phyloP scores from a whole-genome alignment of 1,139 yeast species.

The Yamadazyma siamensis region DNA sequence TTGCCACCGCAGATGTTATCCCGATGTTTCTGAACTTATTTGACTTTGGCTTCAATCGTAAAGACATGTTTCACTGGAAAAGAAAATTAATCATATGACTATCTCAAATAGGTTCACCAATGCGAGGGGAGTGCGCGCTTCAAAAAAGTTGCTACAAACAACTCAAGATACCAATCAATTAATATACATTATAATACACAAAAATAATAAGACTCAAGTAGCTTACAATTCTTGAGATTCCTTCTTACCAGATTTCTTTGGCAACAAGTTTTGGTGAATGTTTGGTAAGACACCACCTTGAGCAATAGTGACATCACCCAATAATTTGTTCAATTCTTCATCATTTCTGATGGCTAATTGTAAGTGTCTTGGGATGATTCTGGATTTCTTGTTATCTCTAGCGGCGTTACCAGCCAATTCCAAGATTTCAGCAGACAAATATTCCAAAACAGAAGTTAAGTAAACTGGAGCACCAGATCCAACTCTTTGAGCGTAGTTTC shows the following conservation, averaged over 20 bases:
- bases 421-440: constrained; percentile 53
- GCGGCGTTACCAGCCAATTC: constrained; percentile 59
- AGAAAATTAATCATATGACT: constrained; percentile 3
- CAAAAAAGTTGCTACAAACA: no score
- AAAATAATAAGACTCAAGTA: constrained; percentile 2
- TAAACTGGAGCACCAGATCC: constrained; percentile 57
- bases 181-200: constrained; percentile 21
- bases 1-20: constrained; percentile 14
- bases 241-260: constrained; percentile 86
- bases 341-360: constrained; percentile 55
- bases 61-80: constrained; percentile 5
- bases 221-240: constrained; percentile 82
- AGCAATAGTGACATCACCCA: constrained; percentile 93
- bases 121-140: constrained; percentile 1
- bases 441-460: constrained; percentile 51
- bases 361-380: constrained; percentile 54
- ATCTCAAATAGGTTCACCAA: constrained; percentile 1
- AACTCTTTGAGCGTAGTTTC: constrained; percentile 55
- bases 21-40: constrained; percentile 6
- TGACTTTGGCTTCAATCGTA: constrained; percentile 7
- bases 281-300: constrained; percentile 99
- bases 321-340: constrained; percentile 53
- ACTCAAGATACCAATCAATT: constrained; percentile 2
- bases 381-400: constrained; percentile 55
- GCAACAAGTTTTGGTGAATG: constrained; percentile 92